Percentiles rank a stretch among this genome's conserved stretches.
phyloP scores from a whole-genome alignment of 225 moss, liverwort and hornwort species.

The Bryoerythrophyllum caledonicum region DNA sequence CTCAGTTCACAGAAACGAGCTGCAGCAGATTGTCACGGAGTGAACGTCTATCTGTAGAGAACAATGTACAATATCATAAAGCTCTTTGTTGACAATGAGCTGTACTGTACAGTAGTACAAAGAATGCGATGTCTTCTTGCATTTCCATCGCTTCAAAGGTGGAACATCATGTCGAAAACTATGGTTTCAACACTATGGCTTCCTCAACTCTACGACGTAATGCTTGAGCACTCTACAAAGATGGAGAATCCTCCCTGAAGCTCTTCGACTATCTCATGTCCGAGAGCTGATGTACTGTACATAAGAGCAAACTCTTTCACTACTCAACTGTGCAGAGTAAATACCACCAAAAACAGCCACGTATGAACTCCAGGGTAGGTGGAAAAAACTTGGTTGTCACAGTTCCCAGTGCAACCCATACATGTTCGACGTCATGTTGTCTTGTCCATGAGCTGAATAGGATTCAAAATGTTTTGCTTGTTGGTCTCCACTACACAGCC shows the following conservation, averaged over 20 bases:
- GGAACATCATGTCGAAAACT: not conserved
- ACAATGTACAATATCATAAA: not conserved
- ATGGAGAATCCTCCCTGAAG: not conserved
- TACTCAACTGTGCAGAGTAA: no score
- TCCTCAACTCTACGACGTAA: not conserved
- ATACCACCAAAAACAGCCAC: conserved; percentile 3
- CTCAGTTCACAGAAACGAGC: conserved; percentile 3
- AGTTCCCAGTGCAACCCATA: not conserved
- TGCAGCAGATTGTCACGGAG: conserved; percentile 28
- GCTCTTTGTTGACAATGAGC: not conserved
- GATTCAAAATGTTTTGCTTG: conserved; percentile 70
- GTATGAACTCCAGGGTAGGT: not conserved
- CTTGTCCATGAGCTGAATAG: conserved; percentile 84
- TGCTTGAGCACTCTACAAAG: conserved; percentile 1
- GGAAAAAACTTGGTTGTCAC: not conserved
- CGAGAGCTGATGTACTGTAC: not conserved
- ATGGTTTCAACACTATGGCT: no score
- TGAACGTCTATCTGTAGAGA: not conserved
- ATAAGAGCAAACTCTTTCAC: not conserved
- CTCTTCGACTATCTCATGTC: not conserved
- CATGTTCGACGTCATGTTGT: conserved; percentile 42
- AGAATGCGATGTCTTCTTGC: not conserved
- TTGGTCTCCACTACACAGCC: conserved; percentile 82
- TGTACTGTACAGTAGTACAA: no score
- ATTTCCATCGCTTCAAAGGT: not conserved